Base-by-base conservation (phyloP, 2,329 filamentous ascomycete species). In the Fusarium coffeatum region DNA sequence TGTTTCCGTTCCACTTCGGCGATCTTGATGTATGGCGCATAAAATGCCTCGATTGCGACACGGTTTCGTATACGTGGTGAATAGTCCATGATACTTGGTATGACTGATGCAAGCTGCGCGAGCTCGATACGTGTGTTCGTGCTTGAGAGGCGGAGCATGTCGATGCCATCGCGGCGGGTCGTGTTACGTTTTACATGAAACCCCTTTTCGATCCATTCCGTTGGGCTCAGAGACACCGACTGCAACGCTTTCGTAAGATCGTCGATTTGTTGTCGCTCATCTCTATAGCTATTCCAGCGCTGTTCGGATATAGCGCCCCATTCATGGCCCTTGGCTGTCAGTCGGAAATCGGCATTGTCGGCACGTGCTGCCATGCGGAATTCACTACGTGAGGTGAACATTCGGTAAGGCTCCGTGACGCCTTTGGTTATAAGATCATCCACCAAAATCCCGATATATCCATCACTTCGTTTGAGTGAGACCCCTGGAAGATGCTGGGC, bases 361-460 rank as follows among this genome's bases (percentile, higher is more conserved):
- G 96, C 91, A 67, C 96, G 91, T 4, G 93, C 89, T 45, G 91
- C 93, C 87, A 99, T 94, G 67, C 96, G 92, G 80, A 97, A 99
- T 82, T 99, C 96, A 81, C 92, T 97, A 69, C 96, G 90, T 8
- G 93, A 92, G 4, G 96, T 99, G 83, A 99, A 99, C 94, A 99
- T 98, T 72, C 96, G 90, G 81, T 99, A 99, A 2, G 96, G 96
- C 78, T 99, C 96, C 4, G 92, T 94, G 30, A 99, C 96, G 49
- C 96, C 96, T 81, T 98, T 98, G 23, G 95, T 98, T 76, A 97
- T 90, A 40, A 99, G 88, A 78, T 99, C 96, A 80, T 99, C 96
- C 75, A 99, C 94, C 94, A 99, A 97, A 81, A 99, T 92, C 72
- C 96, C 96, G 76, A 99, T 98, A 79, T 98, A 99, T 15, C 93